Conservation (phyloP, 805 yeast genomes). For the Cyberlindnera xishuangbannaensis region DNA sequence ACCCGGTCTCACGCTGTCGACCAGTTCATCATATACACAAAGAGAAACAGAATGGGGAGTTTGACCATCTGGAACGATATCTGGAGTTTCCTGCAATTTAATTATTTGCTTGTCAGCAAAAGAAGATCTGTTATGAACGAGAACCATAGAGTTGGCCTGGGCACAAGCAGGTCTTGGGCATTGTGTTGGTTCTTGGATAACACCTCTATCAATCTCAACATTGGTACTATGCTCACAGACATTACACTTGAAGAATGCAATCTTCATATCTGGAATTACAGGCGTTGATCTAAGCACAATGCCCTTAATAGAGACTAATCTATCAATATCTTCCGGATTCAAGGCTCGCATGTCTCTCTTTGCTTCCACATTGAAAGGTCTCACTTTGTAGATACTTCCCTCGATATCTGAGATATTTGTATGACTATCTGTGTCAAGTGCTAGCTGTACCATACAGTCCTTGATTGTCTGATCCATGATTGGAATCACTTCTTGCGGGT, state of each 20-base stretch:
- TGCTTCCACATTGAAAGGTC: conserved; percentile 80
- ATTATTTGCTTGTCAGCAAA: conserved; percentile 95
- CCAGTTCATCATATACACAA: conserved; percentile 93
- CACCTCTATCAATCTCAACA: conserved; percentile 91
- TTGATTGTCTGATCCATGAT: conserved; percentile 96
- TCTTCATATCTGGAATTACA: conserved; percentile 95
- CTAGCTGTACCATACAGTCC: conserved; percentile 77
- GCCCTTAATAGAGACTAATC: conserved; percentile 86
- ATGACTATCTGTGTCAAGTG: conserved; percentile 42
- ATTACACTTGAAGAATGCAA: conserved; percentile 90
- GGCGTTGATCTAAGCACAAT: conserved; percentile 84
- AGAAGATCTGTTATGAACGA: conserved; percentile 86
- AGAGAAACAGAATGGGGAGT: conserved; percentile 95
- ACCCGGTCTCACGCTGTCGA: conserved; percentile 93
- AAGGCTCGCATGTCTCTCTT: conserved; percentile 83
- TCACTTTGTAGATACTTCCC: conserved; percentile 73
- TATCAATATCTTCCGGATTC: conserved; percentile 92
- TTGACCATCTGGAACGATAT: conserved; percentile 95
- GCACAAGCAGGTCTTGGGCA: conserved; percentile 90
- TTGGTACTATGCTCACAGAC: conserved; percentile 91
- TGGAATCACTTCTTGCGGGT: conserved; percentile 95
- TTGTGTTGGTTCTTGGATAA: conserved; percentile 84
- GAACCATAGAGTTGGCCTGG: conserved; percentile 78
- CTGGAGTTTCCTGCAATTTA: conserved; percentile 93
- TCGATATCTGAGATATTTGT: conserved; percentile 60